Evolutionary conservation across 2,329 filamentous ascomycete genomes (phyloP), one percentile per base, ranked within the genome.

Genomic region (Paecilomyces sp.): DNA sequence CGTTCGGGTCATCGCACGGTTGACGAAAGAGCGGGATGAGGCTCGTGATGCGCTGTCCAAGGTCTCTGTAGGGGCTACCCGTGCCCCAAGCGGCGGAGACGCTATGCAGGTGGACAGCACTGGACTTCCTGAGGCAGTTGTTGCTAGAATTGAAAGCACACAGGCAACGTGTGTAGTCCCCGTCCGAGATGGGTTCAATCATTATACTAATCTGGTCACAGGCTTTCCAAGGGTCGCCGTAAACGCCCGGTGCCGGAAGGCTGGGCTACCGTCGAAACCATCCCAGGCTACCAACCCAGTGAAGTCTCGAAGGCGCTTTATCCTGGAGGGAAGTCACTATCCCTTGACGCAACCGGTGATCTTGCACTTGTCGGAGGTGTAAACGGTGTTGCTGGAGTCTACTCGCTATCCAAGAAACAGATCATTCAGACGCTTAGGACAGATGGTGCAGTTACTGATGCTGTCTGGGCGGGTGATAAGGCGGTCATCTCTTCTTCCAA

Each of bases 1-100:
- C n/a, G 88, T 96, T 56, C 85, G 94, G 63, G 94, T 99, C 55
- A 96, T 99, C 76, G 92, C 92, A 65, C 86, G 93, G 55, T 74
- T 99, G 73, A 89, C 90, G n/a, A 88, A 85, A 72, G 94, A 99
- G 80, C 82, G 94, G 63, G 92, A 99, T 69, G 92, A 97, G 75
- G 92, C 94, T 54, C 84, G 93, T 65, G 89, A 94, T 75, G 91
- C 94, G 13, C 79, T 99, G 57, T 91, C 91, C 36, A 91, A 90
- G 72, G 84, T 97, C 13, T 90, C 90, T 1, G 86, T 97, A 53
- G 86, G 86, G 28, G 81, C 81, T 30, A 78, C 78, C 54, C 77
- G 59, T 75, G 74, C 63, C 75, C 76, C 59, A 76, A 66, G 66
- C 11, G 83, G 85, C 67, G 90, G 88, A 30, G 94, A 97, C 73